phyloP scores from a whole-genome alignment of 1,284 basidiomycete genomes.

The Ceratobasidium sp. region DNA sequence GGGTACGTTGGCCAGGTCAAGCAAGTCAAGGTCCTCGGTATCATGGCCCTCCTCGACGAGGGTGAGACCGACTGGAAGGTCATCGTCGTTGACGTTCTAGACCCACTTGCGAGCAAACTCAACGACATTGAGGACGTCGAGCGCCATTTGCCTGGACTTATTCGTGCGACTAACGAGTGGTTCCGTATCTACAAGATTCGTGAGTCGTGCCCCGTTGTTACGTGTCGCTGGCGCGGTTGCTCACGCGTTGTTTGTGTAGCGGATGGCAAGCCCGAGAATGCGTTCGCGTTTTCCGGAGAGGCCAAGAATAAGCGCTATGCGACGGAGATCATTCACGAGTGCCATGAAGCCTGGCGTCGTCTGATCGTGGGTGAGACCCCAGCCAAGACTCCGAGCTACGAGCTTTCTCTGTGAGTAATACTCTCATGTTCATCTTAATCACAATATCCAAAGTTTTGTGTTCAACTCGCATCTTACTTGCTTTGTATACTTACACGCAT shows the following conservation, averaged over 20 bases:
- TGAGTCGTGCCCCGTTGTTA: slow-evolving; percentile 14
- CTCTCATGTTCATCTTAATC: slow-evolving; percentile 13
- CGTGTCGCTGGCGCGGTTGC: not conserved
- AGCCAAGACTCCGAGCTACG: slow-evolving; percentile 72
- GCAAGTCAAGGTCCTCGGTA: slow-evolving; percentile 99
- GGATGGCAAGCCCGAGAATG: slow-evolving; percentile 99
- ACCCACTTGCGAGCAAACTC: slow-evolving; percentile 94
- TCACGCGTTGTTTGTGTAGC: slow-evolving; percentile 56
- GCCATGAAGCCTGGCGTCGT: slow-evolving; percentile 98
- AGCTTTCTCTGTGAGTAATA: slow-evolving; percentile 76
- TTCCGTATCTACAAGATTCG: slow-evolving; percentile 97
- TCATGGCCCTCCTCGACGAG: slow-evolving; percentile 98
- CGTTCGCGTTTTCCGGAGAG: slow-evolving; percentile 99
- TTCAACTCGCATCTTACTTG: not conserved
- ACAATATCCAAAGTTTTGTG: not conserved
- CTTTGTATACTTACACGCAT: slow-evolving; percentile 58
- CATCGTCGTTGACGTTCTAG: slow-evolving; percentile 95
- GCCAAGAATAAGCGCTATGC: slow-evolving; percentile 99
- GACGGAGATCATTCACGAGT: slow-evolving; percentile 97
- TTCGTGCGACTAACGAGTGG: slow-evolving; percentile 97
- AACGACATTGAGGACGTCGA: slow-evolving; percentile 99
- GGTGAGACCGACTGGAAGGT: slow-evolving; percentile 99
- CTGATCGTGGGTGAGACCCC: slow-evolving; percentile 81
- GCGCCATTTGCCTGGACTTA: slow-evolving; percentile 94
- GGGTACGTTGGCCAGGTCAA: slow-evolving; percentile 98